These are phyloP conservation scores for Fraxinus xanthoxyloides DNA, from an alignment of 305 asterid genomes.

Conservation along the genomic window DNA sequence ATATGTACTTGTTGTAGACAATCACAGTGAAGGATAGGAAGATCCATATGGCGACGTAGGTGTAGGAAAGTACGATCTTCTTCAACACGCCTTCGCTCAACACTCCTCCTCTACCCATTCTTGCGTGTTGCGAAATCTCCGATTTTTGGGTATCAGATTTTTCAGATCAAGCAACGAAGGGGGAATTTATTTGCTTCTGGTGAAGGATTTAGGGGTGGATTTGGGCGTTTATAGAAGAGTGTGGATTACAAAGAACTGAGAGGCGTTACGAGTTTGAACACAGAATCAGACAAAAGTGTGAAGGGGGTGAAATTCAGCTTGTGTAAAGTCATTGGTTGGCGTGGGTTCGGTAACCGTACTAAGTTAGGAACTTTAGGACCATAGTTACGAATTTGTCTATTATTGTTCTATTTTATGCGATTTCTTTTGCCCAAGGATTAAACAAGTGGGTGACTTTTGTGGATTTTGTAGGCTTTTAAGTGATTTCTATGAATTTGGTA, in stretches of 20 bases:
- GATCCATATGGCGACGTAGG: constrained; percentile 57
- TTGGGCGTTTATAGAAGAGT: neutral
- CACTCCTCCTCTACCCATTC: constrained; percentile 56
- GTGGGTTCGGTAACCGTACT: neutral
- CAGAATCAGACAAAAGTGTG: neutral
- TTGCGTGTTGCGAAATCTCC: neutral
- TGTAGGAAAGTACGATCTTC: constrained; percentile 56
- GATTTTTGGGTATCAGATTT: neutral
- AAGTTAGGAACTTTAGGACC: too few relatives aligned
- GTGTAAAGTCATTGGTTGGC: neutral
- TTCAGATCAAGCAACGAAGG: neutral
- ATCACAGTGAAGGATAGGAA: constrained; percentile 60
- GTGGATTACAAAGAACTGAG: neutral
- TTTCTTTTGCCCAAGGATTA: too few relatives aligned
- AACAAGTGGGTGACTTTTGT: too few relatives aligned
- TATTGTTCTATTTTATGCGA: too few relatives aligned
- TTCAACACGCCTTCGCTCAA: constrained; percentile 49
- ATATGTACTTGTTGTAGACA: constrained; percentile 59
- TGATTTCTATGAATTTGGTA: too few relatives aligned
- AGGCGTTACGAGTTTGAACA: neutral
- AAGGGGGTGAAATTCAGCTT: neutral
- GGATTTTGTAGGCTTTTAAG: too few relatives aligned
- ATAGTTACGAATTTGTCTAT: too few relatives aligned
- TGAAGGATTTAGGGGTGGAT: neutral
- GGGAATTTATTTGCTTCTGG: neutral